Percentiles rank a stretch among this genome's conserved stretches.
Evolutionary conservation across 2,329 filamentous ascomycete species (phyloP).

Genomic region (Xylariaceae sp.): DNA sequence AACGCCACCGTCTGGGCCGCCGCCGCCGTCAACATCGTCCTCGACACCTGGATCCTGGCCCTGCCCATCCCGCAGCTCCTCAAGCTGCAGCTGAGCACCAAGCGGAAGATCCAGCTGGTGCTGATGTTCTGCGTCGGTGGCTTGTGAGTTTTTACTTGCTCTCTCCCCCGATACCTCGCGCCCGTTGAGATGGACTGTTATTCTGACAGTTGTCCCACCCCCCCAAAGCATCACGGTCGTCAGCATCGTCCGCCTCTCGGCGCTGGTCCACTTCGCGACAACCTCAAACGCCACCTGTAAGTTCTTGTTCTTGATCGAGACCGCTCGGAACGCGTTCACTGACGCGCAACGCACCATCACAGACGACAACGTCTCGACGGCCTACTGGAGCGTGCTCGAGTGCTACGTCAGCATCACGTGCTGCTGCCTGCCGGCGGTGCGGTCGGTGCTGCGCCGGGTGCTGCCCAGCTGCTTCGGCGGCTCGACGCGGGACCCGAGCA

Average conservation of each 20-base stretch:
- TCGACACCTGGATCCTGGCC: slow-evolving; percentile 5
- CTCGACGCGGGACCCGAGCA: slow-evolving; percentile 3
- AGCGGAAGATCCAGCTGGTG: slow-evolving; percentile 5
- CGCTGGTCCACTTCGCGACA: slow-evolving; percentile 6
- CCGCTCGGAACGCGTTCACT: slow-evolving; percentile 2
- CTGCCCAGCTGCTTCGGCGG: slow-evolving; percentile 5
- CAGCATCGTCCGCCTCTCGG: slow-evolving; percentile 6
- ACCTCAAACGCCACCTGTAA: slow-evolving; percentile 8
- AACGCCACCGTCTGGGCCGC: slow-evolving; percentile 7
- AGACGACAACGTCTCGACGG: slow-evolving; percentile 8
- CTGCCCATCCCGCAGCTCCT: slow-evolving; percentile 6
- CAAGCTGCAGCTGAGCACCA: slow-evolving; percentile 5
- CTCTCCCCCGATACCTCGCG: neutral
- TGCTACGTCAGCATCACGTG: slow-evolving; percentile 9
- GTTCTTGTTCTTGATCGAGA: neutral
- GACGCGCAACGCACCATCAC: neutral
- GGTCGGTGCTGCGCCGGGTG: slow-evolving; percentile 3
- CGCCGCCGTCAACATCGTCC: slow-evolving; percentile 6
- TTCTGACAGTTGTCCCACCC: slow-evolving; percentile 3
- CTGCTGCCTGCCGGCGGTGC: slow-evolving; percentile 8
- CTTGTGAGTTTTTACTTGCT: slow-evolving; percentile 6
- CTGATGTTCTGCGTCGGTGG: slow-evolving; percentile 9
- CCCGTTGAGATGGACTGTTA: neutral
- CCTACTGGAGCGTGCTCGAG: slow-evolving; percentile 9
- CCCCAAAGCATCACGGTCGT: slow-evolving; percentile 7